Evolutionary conservation across 208 protist species (phyloP).

Genomic region (Trichomonas gallinae): DNA sequence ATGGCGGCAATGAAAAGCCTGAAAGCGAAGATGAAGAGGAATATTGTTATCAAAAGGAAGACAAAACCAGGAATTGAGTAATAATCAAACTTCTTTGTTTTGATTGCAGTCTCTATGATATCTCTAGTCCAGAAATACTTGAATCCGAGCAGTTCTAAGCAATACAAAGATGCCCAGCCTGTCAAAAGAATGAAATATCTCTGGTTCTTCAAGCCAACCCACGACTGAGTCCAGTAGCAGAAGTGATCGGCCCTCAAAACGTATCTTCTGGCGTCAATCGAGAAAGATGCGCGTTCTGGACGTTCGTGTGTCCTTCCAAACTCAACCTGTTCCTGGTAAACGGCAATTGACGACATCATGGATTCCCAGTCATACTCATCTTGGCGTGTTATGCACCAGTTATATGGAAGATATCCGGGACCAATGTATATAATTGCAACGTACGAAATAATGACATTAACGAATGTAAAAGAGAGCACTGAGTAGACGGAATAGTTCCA

Average conservation of each 20-base stretch:
- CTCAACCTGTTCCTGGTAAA: not conserved
- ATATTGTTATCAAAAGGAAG: not conserved
- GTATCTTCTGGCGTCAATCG: not conserved
- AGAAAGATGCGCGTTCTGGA: not conserved
- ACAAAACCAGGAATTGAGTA: not conserved
- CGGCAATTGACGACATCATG: not conserved
- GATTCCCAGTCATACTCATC: not conserved
- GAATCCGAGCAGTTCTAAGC: not conserved
- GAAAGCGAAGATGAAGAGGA: not conserved
- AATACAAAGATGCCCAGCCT: not conserved
- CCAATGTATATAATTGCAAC: not conserved
- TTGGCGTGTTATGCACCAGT: not conserved
- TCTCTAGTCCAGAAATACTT: not conserved
- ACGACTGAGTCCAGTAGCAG: not conserved
- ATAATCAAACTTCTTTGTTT: not conserved
- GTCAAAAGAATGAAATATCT: not conserved
- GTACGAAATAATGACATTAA: not conserved
- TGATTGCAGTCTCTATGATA: not conserved
- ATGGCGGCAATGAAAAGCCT: not conserved
- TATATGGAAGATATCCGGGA: not conserved
- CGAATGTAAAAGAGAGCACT: not conserved
- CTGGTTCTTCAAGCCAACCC: not conserved
- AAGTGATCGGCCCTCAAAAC: not conserved
- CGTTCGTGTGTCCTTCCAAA: not conserved
- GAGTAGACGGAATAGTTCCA: not conserved